Percentiles rank a stretch among this genome's conserved stretches.
phyloP scores from a whole-genome alignment of 1,284 basidiomycete genomes.

The Chalciporus sp. region DNA sequence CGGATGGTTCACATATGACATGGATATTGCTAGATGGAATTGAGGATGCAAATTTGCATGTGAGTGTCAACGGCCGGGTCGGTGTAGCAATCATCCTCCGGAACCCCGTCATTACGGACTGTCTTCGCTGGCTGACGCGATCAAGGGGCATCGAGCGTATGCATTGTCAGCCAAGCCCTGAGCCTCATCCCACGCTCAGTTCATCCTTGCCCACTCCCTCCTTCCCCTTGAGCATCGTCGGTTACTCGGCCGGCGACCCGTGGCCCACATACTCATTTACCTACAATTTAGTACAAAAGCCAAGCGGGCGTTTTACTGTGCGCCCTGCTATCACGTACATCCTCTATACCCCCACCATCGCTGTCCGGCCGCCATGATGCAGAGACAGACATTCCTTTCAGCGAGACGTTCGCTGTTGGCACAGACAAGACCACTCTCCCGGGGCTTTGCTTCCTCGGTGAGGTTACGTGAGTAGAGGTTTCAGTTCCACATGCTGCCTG shows the following conservation, averaged over 20 bases:
- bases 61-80: background rate
- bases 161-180: background rate
- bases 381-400: constrained; percentile 25
- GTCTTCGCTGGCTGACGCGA: constrained; percentile 4
- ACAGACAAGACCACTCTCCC: constrained; percentile 23
- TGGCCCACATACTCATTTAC: constrained; percentile 2
- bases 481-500: background rate
- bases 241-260: constrained; percentile 22
- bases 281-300: constrained; percentile 25
- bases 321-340: background rate
- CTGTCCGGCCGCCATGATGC: constrained; percentile 16
- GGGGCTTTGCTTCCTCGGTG: constrained; percentile 32
- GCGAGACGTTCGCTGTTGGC: constrained; percentile 30
- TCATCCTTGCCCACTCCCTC: constrained; percentile 21
- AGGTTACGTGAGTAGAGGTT: constrained; percentile 32
- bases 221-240: constrained; percentile 12
- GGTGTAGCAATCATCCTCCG: background rate
- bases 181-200: constrained; percentile 25
- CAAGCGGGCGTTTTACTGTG: background rate
- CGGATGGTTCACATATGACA: background rate
- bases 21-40: background rate
- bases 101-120: too few relatives aligned
- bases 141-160: background rate
- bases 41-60: background rate
- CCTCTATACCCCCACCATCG: constrained; percentile 19